Evolutionary conservation across 495 filamentous ascomycete species (phyloP).

Genomic region (Oleoguttula mirabilis): DNA sequence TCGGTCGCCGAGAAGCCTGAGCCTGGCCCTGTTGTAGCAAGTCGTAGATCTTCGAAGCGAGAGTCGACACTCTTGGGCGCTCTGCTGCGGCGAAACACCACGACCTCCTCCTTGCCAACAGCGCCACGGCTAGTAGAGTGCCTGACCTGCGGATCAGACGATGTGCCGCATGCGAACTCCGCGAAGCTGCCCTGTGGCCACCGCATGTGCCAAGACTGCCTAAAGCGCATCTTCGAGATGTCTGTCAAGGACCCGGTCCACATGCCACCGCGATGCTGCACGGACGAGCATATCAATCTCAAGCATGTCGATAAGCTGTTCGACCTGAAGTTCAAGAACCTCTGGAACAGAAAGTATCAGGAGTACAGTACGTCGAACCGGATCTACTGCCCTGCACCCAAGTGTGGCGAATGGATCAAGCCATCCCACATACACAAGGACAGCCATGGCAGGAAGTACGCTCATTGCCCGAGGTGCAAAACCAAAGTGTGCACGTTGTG

Average conservation of each 20-base stretch:
- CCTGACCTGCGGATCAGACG: slow-evolving; percentile 53
- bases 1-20: background rate
- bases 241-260: slow-evolving; percentile 62
- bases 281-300: slow-evolving; percentile 54
- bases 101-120: slow-evolving; percentile 7
- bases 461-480: slow-evolving; percentile 54
- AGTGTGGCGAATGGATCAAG: slow-evolving; percentile 65
- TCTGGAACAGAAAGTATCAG: slow-evolving; percentile 64
- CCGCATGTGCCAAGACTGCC: slow-evolving; percentile 63
- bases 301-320: slow-evolving; percentile 66
- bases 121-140: slow-evolving; percentile 41
- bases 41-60: background rate
- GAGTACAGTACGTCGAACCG: slow-evolving; percentile 63
- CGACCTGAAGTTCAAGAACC: slow-evolving; percentile 55
- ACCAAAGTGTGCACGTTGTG: slow-evolving; percentile 64
- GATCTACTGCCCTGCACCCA: slow-evolving; percentile 56
- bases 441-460: slow-evolving; percentile 37
- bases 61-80: slow-evolving; percentile 7
- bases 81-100: slow-evolving; percentile 10
- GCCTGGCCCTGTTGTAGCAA: background rate
- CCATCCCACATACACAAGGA: slow-evolving; percentile 51
- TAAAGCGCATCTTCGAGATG: slow-evolving; percentile 57
- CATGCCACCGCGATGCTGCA: slow-evolving; percentile 75
- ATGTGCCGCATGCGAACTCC: slow-evolving; percentile 44
- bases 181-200: slow-evolving; percentile 64